A percentile compares a stretch with the other conserved stretches of the same genome.
Evolutionary conservation across 1,284 basidiomycete genomes (phyloP).

Genomic region (Hemileia vastatrix): DNA sequence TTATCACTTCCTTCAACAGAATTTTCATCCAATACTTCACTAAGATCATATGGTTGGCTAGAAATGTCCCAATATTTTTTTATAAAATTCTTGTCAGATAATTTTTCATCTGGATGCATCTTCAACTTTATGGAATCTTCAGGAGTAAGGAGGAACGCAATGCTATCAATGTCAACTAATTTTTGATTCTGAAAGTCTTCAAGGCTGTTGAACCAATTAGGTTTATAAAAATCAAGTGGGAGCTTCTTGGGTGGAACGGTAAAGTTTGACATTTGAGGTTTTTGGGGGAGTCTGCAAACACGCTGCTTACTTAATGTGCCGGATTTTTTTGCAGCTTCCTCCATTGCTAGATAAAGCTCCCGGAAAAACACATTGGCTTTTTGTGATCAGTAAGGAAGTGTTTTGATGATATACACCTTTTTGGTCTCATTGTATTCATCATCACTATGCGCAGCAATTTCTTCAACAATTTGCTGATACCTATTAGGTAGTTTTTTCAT

Average conservation of each 20-base stretch:
- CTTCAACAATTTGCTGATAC: not conserved
- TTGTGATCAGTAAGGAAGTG: not conserved
- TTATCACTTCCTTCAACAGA: not conserved
- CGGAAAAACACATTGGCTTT: not conserved
- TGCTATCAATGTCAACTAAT: not conserved
- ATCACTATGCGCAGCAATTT: conserved; percentile 4
- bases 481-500: not conserved
- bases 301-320: too few relatives aligned
- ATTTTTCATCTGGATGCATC: not conserved
- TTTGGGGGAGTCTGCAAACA: not conserved
- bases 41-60: not conserved
- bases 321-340: too few relatives aligned
- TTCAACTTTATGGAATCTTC: too few relatives aligned
- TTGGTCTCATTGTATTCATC: not conserved
- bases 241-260: not conserved
- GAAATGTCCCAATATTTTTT: not conserved
- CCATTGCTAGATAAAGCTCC: not conserved
- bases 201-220: not conserved
- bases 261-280: not conserved
- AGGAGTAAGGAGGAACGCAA: not conserved
- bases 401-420: not conserved
- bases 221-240: not conserved
- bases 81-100: not conserved
- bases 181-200: not conserved
- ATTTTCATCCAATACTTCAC: too few relatives aligned